Evolutionary conservation across 129 eudicot species (phyloP), one percentile per base, ranked within the genome.

Genomic region (Oenanthe sinensis): DNA sequence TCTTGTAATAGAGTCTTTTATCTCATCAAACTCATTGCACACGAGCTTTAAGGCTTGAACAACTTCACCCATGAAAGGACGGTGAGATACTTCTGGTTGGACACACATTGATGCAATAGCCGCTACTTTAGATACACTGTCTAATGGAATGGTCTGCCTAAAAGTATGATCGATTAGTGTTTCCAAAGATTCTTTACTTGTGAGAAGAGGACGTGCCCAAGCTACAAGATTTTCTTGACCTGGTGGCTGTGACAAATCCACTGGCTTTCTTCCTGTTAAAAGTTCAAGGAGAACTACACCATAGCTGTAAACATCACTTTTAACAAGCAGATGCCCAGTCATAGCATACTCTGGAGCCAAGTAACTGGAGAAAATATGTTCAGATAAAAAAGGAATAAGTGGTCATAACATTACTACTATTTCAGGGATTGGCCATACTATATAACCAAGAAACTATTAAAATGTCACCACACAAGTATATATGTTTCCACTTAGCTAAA

Each of bases 31-130:
- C 85, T 96, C 99, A n/a, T 88, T 81, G 83, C 97, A 92, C 6
- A 92, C 89, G 22, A 96, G 96, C 82, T 90, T 96, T 76, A 96
- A 78, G 68, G 99, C 99, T 80, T 96, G 99, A 71, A 92, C 99
- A 6, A 96, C 99, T 81, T 96, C 97, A 24, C 99, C 99, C 99
- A 96, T 96, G 81, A 96, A 90, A 24, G 99, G 96, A 44, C 97
- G 89, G 84, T 91, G 97, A n/a, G 99, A 90, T 47, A 92, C 99
- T 80, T 96, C 97, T 1, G 99, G 97, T 55, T 92, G 97, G 67
- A 96, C 99, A 75, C 99, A 96, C 99, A 96, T 92, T 8, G 99
- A 96, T 30, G 99, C 97, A 4, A 96, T 96, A 55, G 99, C 97
- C 30, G 99, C 93, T 33, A 96, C 94, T 85, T 88, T 90, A 79